Base-by-base conservation (phyloP, 2,329 filamentous ascomycete species). In the Calonectria fujianensis region DNA sequence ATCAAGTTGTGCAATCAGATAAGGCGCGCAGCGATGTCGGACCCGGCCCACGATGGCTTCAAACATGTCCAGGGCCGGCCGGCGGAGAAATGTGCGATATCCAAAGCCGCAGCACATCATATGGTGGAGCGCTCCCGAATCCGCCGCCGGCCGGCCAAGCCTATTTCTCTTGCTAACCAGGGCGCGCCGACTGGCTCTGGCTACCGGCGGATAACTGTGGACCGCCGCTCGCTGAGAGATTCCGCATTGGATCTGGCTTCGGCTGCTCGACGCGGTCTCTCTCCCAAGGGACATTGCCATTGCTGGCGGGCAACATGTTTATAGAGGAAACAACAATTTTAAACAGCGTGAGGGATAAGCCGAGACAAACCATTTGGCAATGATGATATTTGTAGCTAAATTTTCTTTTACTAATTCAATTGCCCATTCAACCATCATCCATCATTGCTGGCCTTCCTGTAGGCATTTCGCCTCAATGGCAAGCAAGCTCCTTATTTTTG, bases 181-280 rank as follows among this genome's bases (percentile, higher is more conserved):
- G 24, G 41, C 61, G 18, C 27, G 50, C 48, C 27, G 24, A 64
- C 37, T 41, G 52, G 52, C 27, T 20, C 31, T 52, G 61, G 73
- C 35, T 74, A 75, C 69, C 29, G 35, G 37, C 77, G 72, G 77
- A 77, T 77, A 80, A 78, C 75, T 79, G 79, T 78, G 79, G 79
- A 77, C 48, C 72, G 27, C 3, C 32, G 35, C 63, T 65, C 45
- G 45, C 6, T 10, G 39, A 64, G 35, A 70, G 66, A 70, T 69
- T 45, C 67, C 48, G 39, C 51, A 65, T 74, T 24, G 18, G n/a
- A 24, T 24, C 31, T 29, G 32, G 14, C 48, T n/a, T 20, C 57
- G 51, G 59, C 50, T 45, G 39, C 16, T 48, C 29, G 16, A 10
- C 14, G 39, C 29, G 27, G 18, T 5, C n/a, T 61, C 29, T 32